Evolutionary conservation across 179 eudicot species (phyloP), one percentile per base, ranked within the genome.

Genomic region (Silene coronaria): DNA sequence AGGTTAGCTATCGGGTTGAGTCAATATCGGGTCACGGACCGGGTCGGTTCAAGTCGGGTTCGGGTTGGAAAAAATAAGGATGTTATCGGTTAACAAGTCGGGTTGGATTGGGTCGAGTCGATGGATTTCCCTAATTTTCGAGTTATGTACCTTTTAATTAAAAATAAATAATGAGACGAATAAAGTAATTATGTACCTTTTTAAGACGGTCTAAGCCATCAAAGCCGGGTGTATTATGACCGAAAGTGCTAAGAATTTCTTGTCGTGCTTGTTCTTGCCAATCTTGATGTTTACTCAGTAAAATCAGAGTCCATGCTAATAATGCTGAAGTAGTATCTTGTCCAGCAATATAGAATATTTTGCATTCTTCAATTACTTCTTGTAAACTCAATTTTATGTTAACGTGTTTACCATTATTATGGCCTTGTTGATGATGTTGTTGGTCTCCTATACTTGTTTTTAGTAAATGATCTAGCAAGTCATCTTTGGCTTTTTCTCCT

Each of bases 331-430:
- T 81, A 5, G 86, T 78, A 5, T 81, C 86, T 76, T 84, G 86
- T 38, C 83, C 86, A 42, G 86, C 86, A 11, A 77, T 5, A 38
- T 83, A 83, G 48, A 83, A 83, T 3, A 78, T 11, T 67, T 84
- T 84, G 27, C 86, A 81, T 66, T 84, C 86, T 55, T 84, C 84
- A 19, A 80, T 59, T 21, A 78, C 77, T n/a, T 83, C 77, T 57
- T 80, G 42, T 26, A 83, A 26, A 42, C 77, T 55, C 74, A 80
- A 46, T 51, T 80, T 79, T 23, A 58, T 27, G 1, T 45, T 67
- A 5, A 63, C 12, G 24, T 72, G 69, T 48, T 69, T 28, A 65
- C 48, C 51, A 75, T 74, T 34, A n/a, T n/a, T n/a, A n/a, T n/a
- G n/a, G 38, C 38, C 38, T 34, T 34, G 38, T n/a, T n/a, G n/a